These are phyloP conservation scores for Amphicarpaea edgeworthii DNA, from an alignment of 306 rosid species.

Conservation along the genomic window DNA sequence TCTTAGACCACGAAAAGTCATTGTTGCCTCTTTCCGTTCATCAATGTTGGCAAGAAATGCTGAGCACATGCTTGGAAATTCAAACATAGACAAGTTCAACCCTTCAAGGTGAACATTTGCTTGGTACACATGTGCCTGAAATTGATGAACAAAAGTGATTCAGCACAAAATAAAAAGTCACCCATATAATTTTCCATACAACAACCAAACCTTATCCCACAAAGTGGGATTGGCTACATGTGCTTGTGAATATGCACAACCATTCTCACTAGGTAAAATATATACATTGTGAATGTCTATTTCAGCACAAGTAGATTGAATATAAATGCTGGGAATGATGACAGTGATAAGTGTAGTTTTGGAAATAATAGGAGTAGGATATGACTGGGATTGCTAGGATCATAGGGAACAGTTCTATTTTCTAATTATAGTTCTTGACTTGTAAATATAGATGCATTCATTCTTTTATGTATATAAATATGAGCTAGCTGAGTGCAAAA, in stretches of 20 bases:
- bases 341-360: no score
- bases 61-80: constrained; percentile 64
- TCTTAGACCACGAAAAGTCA: constrained; percentile 76
- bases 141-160: constrained; percentile 38
- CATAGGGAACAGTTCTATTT: neutral
- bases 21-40: constrained; percentile 65
- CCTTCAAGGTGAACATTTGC: constrained; percentile 45
- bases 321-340: no score
- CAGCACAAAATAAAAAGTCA: neutral
- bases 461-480: neutral
- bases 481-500: no score
- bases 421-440: neutral
- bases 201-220: constrained; percentile 8
- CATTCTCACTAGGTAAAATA: neutral
- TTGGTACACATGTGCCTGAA: constrained; percentile 83
- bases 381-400: no score
- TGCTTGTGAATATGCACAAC: neutral
- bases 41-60: constrained; percentile 97
- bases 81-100: constrained; percentile 52
- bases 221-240: neutral
- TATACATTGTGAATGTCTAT: neutral
- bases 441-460: neutral
- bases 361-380: no score
- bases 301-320: no score
- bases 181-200: constrained; percentile 1